A percentile compares a stretch with the other conserved stretches of the same genome.
These are phyloP conservation scores for Phytophthora niederhauseri DNA, from an alignment of 352 stramenopile genomes.

Conservation along the genomic window DNA sequence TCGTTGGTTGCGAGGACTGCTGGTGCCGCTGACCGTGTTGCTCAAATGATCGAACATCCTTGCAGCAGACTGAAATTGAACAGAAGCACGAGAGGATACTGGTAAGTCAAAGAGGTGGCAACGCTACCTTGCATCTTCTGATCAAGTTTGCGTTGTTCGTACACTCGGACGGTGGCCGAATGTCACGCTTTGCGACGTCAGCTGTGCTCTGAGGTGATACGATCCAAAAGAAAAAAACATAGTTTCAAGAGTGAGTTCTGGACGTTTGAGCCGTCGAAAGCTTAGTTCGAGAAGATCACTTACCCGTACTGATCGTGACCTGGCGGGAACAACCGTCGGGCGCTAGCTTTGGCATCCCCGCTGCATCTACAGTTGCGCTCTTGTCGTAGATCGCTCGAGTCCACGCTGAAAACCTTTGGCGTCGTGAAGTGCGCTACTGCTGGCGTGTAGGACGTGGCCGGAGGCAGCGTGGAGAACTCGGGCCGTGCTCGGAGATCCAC, in stretches of 20 bases:
- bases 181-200: slow-evolving; percentile 55
- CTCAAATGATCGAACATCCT: slow-evolving; percentile 76
- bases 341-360: slow-evolving; percentile 20
- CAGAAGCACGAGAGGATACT: neutral
- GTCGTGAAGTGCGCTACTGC: slow-evolving; percentile 42
- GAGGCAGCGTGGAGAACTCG: slow-evolving; percentile 53
- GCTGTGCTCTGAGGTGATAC: slow-evolving; percentile 34
- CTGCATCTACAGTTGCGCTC: slow-evolving; percentile 10
- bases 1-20: slow-evolving; percentile 30
- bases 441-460: slow-evolving; percentile 50
- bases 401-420: slow-evolving; percentile 60
- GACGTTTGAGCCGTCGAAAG: slow-evolving; percentile 18
- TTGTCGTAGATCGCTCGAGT: slow-evolving; percentile 47
- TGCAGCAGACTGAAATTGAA: slow-evolving; percentile 54
- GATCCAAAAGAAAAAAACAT: slow-evolving; percentile 8
- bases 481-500: slow-evolving; percentile 52
- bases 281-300: neutral
- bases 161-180: slow-evolving; percentile 80
- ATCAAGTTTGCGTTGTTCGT: slow-evolving; percentile 10
- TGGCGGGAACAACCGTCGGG: slow-evolving; percentile 28
- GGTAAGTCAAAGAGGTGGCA: slow-evolving; percentile 4
- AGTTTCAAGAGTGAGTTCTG: slow-evolving; percentile 13
- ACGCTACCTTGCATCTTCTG: slow-evolving; percentile 12
- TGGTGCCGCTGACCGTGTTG: slow-evolving; percentile 33
- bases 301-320: slow-evolving; percentile 53